Evolutionary conservation across 768 basidiomycete species (phyloP), one percentile per base, ranked within the genome.

Genomic region (Xerocomus spinulosus): DNA sequence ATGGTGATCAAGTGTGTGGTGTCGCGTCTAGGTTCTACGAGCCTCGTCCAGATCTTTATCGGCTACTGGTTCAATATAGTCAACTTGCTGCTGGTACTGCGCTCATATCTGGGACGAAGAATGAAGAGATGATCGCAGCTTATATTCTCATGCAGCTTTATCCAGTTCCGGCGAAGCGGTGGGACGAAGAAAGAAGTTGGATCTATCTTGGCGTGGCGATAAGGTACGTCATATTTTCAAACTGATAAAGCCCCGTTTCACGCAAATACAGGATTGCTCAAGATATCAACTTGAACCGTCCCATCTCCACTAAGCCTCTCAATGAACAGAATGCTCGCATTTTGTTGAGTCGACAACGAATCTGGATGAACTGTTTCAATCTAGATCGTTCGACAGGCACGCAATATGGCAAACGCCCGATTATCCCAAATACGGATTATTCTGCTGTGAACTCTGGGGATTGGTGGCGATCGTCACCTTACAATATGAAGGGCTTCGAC

Each of bases 141-240:
- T 97, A 92, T 61, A 81, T 90, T 47, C 69, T 89, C 20, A 70
- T 90, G 55, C 82, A 87, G 61, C 66, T 97, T 56, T 85, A 87
- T 68, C 81, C 83, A 46, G 74, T 87, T 0, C 88, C 88, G 1
- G 76, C 82, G 0, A 78, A 80, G 42, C 78, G 82, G 25, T 93
- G 90, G 84, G 91, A 93, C 59, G 90, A 95, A 54, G 91, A 95
- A 59, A 77, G 91, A 23, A 85, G 84, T 43, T 96, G 90, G 88
- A 66, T 94, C 40, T 92, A 88, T 64, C 82, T 94, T 18, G 92
- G 92, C 7, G 73, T 93, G 24, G 92, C 90, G 8, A 92, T 94
- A 51, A 76, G 91, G 88, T 87, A 56, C 51, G 25, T 23, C 20
- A 25, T 38, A 29, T n/a, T 20, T 24, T 36, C 12, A 13, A 17